Percentiles rank a stretch among this genome's conserved stretches.
Conservation (phyloP, 139 green algal species). For the Dunaliella primolecta region DNA sequence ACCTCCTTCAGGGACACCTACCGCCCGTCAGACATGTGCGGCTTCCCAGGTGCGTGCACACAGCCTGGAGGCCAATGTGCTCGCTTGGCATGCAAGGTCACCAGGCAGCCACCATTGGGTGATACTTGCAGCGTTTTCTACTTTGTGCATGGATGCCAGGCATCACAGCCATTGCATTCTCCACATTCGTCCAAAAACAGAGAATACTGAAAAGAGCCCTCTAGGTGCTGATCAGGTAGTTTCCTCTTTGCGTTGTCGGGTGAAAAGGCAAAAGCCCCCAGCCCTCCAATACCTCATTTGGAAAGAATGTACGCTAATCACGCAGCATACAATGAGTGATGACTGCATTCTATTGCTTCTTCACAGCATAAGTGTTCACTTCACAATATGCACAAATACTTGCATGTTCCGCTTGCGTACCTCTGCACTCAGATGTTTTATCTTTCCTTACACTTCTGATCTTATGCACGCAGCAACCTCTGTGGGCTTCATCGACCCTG, state of each 20-base stretch:
- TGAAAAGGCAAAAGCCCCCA: too few species aligned
- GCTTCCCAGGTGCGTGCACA: background rate
- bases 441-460: background rate
- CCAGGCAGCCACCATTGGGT: background rate
- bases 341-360: background rate
- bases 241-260: too few species aligned
- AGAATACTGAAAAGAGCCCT: background rate
- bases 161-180: background rate
- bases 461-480: constrained; percentile 3
- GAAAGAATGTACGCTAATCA: background rate
- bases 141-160: background rate
- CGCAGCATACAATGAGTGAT: background rate
- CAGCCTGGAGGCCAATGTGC: background rate
- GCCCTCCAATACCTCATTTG: too few species aligned
- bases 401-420: background rate
- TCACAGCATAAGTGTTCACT: background rate
- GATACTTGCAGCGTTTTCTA: background rate
- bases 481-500: constrained; percentile 12
- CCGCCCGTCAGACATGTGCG: background rate
- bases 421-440: background rate
- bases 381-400: background rate
- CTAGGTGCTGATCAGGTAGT: background rate
- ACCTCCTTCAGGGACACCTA: background rate
- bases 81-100: too few species aligned
- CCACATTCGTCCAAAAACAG: background rate